Evolutionary conservation across 768 basidiomycete species (phyloP), one percentile per base, ranked within the genome.

Genomic region (Mycena kentingensis): DNA sequence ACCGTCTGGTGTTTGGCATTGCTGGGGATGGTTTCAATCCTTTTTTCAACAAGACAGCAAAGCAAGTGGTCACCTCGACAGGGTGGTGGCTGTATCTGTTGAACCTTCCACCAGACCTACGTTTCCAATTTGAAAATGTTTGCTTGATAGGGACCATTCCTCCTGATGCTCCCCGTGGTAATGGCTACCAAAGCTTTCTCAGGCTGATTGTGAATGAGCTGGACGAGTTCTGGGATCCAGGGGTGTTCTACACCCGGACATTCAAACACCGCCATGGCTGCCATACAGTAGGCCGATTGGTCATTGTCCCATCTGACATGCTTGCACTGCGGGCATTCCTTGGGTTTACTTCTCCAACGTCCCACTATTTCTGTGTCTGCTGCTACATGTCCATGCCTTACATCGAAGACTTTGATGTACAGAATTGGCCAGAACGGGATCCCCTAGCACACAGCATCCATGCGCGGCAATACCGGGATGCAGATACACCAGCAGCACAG

Each of bases 101-200:
- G 3, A 54, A 54, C 34, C 67, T 25, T 37, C 61, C 34, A 57
- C 55, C 28, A 60, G 57, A 10, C 53, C 60, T 26, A 21, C 60
- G 43, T 55, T 35, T 60, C 31, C 54, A 58, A 4, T 56, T 53
- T 0, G 64, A 76, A 22, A 74, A 80, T 53, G 63, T 78, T 53
- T 77, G 67, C 51, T 58, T 75, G 0, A 67, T 64, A 0, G 73
- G 66, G 0, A 49, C 75, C 29, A 70, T 74, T 4, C 73, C 72
- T 0, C 76, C 75, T 0, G 46, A 60, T 4, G 65, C 74, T n/a
- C 74, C 75, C 0, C 55, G 58, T 0, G 43, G 58, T 0, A 53
- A 63, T 0, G 51, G 76, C 31, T 46, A 74, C 1, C 74, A 77
- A 26, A 67, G 73, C 27, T 66, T 69, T 11, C 49, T 78, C 0